phyloP scores from a whole-genome alignment of 73 alveolate genomes.

The Uronychia binucleata region DNA sequence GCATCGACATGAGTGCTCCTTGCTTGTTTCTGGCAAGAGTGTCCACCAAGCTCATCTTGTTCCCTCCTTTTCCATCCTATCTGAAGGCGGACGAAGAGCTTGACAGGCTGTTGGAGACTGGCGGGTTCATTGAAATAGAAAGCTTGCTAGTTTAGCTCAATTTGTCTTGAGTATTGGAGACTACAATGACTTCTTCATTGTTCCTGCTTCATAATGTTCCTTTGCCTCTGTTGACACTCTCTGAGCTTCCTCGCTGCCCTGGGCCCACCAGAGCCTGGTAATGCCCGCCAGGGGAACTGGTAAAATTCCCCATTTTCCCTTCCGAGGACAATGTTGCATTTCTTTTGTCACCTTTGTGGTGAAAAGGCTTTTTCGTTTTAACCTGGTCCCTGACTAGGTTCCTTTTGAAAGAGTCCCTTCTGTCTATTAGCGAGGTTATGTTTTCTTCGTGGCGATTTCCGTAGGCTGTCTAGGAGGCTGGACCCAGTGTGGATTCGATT shows the following conservation, averaged over 20 bases:
- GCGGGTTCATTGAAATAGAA: background rate
- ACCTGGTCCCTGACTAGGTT: background rate
- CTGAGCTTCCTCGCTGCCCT: background rate
- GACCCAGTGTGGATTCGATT: too few relatives aligned
- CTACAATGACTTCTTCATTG: background rate
- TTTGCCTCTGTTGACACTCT: background rate
- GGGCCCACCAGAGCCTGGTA: background rate
- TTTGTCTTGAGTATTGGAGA: background rate
- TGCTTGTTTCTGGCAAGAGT: background rate
- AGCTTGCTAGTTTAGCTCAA: background rate
- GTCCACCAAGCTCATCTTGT: background rate
- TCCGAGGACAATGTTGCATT: background rate
- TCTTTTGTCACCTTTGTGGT: background rate
- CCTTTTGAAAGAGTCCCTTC: background rate
- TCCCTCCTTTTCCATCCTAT: background rate
- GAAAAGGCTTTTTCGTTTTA: background rate
- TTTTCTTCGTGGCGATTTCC: too few relatives aligned
- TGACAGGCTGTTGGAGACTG: background rate
- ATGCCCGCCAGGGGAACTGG: background rate
- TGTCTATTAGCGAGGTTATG: background rate
- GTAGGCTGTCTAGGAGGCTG: too few relatives aligned
- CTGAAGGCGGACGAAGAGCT: background rate
- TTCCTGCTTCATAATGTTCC: background rate
- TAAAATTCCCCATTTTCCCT: too few relatives aligned
- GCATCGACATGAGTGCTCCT: background rate